These are phyloP conservation scores for Aspergillus clavatus DNA, from an alignment of 2,329 filamentous ascomycete genomes.

Conservation along the genomic window DNA sequence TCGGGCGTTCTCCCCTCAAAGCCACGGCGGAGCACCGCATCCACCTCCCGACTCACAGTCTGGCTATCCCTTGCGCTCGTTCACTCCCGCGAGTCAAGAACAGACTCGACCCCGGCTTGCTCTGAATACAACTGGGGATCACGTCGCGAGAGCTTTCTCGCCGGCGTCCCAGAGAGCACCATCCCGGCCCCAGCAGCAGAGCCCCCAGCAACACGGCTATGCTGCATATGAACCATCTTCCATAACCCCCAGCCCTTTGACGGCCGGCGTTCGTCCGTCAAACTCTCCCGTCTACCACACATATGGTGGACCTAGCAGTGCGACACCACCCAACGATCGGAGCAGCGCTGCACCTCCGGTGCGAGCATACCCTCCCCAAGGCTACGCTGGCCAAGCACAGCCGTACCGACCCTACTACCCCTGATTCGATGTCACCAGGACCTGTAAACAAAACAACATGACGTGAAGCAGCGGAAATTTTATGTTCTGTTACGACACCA, in stretches of 20 bases:
- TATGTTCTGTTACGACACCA: conserved; percentile 16
- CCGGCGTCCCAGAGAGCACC: conserved; percentile 10
- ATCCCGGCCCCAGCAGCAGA: conserved; percentile 8
- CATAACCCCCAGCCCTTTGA: neutral
- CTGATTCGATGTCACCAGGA: conserved; percentile 3
- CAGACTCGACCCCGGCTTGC: conserved; percentile 11
- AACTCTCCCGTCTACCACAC: conserved; percentile 15
- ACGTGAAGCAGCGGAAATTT: conserved; percentile 6
- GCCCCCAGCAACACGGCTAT: conserved; percentile 13
- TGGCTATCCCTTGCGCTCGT: conserved; percentile 14
- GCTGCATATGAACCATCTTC: conserved; percentile 19
- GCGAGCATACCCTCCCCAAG: conserved; percentile 19
- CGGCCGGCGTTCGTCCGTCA: neutral
- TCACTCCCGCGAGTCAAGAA: conserved; percentile 10
- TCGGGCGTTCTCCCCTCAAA: conserved; percentile 7
- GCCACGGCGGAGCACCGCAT: conserved; percentile 6
- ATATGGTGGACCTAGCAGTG: conserved; percentile 17
- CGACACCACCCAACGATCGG: conserved; percentile 20
- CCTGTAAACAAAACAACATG: neutral
- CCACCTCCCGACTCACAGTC: conserved; percentile 5
- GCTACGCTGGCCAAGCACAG: conserved; percentile 9
- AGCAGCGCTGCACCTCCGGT: conserved; percentile 16
- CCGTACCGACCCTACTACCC: conserved; percentile 7
- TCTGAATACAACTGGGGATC: conserved; percentile 15
- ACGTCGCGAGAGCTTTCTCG: conserved; percentile 13